Conservation (phyloP, 306 rosid species). For the Quercus cerris region DNA sequence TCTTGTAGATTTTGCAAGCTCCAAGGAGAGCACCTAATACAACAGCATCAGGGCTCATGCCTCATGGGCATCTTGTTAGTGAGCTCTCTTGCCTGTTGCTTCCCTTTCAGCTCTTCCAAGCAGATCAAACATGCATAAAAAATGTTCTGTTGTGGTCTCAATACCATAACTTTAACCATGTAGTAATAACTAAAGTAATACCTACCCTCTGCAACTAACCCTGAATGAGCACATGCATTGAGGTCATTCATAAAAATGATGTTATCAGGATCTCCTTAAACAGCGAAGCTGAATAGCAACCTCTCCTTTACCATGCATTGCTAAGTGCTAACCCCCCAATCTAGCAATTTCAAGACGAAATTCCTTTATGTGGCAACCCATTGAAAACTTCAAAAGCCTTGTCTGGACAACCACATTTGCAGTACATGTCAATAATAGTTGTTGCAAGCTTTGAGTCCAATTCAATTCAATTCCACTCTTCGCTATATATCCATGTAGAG, state of each 20-base stretch:
- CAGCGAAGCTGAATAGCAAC: slow-evolving; percentile 23
- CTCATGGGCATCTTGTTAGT: slow-evolving; percentile 48
- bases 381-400: slow-evolving; percentile 46
- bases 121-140: slow-evolving; percentile 65
- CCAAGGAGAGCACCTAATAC: slow-evolving; percentile 70
- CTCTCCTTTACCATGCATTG: slow-evolving; percentile 65
- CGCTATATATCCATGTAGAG: slow-evolving; percentile 44
- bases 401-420: slow-evolving; percentile 66
- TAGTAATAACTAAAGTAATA: slow-evolving; percentile 8
- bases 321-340: slow-evolving; percentile 75
- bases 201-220: slow-evolving; percentile 33
- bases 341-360: slow-evolving; percentile 67
- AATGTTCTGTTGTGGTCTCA: slow-evolving; percentile 52
- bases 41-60: slow-evolving; percentile 51
- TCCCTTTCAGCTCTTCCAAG: slow-evolving; percentile 56
- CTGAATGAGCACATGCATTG: slow-evolving; percentile 38
- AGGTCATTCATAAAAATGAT: slow-evolving; percentile 38
- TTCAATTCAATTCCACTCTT: slow-evolving; percentile 32
- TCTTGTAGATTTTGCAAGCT: slow-evolving; percentile 65
- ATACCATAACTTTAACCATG: slow-evolving; percentile 31
- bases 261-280: slow-evolving; percentile 32
- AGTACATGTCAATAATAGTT: slow-evolving; percentile 62
- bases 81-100: slow-evolving; percentile 44
- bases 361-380: slow-evolving; percentile 31
- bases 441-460: slow-evolving; percentile 60